Base-by-base conservation (phyloP, 163 green algal species). In the Volvox carteri region DNA sequence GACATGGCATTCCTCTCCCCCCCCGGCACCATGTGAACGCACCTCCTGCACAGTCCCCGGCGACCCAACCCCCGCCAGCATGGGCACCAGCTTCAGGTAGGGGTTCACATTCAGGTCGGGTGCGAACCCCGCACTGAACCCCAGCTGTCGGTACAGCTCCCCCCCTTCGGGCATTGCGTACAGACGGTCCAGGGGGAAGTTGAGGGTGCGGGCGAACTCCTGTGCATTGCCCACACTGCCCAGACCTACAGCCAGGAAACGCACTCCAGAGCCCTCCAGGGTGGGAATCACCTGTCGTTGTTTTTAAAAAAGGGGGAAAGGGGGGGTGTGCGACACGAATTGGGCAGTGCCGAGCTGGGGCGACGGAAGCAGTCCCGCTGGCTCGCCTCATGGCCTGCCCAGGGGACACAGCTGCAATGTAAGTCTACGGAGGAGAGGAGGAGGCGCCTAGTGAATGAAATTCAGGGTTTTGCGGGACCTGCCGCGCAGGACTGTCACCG, bases 31-130 rank as follows among this genome's bases (percentile, higher is more conserved):
- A 23, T 23, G 35, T 2, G n/a, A 33, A 21, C 78, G 30, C 62
- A 98, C 95, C 92, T 97, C 95, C 60, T 94, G 93, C 58, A 98
- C 77, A 0, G 96, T 98, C 33, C 96, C 96, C 3, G 94, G 95
- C 1, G 93, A 96, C 0, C 94, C 95, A 7, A 98, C 94, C 28
- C 96, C 97, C 0, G 94, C 92, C 85, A 97, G 92, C 97, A 99
- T 99, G 50, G 94, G 85, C 74, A 98, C 80, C 72, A 98, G 92
- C 91, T 98, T 98, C 41, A 95, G 74, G 70, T 97, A 97, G 1
- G 94, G 90, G 72, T 78, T 95, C 25, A 99, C 90, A 12, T 93
- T 70, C 14, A 86, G 84, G 4, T 95, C 94, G 23, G 87, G 79
- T 4, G 60, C 92, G 86, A 95, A 95, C 19, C 96, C 95, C 23